These are phyloP conservation scores for Geosmithia putterillii DNA, from an alignment of 2,329 filamentous ascomycete species.

Conservation along the genomic window DNA sequence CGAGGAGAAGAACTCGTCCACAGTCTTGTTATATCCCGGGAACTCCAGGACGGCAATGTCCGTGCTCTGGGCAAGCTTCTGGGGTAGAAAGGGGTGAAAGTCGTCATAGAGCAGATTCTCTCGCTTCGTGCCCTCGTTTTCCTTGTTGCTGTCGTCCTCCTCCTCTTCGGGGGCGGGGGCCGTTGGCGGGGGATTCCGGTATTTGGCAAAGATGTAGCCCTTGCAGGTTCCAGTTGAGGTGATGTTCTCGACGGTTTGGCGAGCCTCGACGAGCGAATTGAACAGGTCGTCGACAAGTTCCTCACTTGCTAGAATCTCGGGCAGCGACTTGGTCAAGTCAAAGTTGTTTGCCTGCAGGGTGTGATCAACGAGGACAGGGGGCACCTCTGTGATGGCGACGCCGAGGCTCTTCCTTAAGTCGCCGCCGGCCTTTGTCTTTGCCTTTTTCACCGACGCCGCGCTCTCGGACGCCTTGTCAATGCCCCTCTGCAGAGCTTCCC, in stretches of 20 bases:
- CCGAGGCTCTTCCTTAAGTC: conserved; percentile 70
- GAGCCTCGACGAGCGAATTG: conserved; percentile 55
- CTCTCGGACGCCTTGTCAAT: conserved; percentile 43
- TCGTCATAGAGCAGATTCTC: conserved; percentile 70
- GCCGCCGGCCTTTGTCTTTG: conserved; percentile 62
- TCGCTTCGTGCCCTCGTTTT: conserved; percentile 17
- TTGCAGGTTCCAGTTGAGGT: conserved; percentile 52
- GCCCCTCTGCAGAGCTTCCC: conserved; percentile 53
- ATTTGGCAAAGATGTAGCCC: conserved; percentile 80
- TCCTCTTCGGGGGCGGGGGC: conserved; percentile 4
- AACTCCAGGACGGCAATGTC: conserved; percentile 61
- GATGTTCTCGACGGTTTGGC: conserved; percentile 56
- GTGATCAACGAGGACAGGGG: conserved; percentile 81
- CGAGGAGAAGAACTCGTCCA: conserved; percentile 95
- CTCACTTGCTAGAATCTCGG: conserved; percentile 58
- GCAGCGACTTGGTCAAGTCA: conserved; percentile 54
- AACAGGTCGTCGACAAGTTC: conserved; percentile 54
- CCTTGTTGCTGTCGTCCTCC: conserved; percentile 9
- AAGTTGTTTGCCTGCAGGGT: conserved; percentile 59
- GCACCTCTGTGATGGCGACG: conserved; percentile 75
- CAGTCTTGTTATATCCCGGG: conserved; percentile 79
- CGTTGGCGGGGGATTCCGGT: conserved; percentile 17
- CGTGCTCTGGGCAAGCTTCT: conserved; percentile 61
- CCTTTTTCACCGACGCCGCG: conserved; percentile 41
- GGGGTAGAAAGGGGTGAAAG: conserved; percentile 83